Percentiles rank a stretch among this genome's conserved stretches.
Conservation (phyloP, 2,329 filamentous ascomycete genomes). For the Zalaria sp. region DNA sequence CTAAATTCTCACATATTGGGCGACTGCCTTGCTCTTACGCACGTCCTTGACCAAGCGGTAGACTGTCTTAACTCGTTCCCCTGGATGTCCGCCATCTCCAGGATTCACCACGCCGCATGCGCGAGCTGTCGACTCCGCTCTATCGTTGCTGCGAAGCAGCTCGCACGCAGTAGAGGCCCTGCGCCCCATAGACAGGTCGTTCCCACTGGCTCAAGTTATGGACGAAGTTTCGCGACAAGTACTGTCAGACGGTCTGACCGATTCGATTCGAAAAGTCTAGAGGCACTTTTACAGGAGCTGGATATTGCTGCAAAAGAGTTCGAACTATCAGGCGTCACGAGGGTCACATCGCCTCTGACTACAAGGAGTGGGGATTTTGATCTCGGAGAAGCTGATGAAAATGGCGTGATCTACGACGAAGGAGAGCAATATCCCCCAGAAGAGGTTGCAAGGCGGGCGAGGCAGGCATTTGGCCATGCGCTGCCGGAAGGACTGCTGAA, state of each 20-base stretch:
- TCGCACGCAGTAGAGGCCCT: neutral
- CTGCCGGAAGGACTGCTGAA: conserved; percentile 59
- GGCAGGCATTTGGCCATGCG: conserved; percentile 62
- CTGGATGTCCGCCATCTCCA: neutral
- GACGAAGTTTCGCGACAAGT: neutral
- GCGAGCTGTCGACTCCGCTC: conserved; percentile 4
- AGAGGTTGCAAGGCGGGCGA: conserved; percentile 52
- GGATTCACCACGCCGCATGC: conserved; percentile 4
- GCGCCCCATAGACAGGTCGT: neutral
- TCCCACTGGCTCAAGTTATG: neutral
- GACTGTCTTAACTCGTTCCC: neutral
- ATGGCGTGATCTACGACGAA: conserved; percentile 10
- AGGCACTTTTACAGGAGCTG: neutral
- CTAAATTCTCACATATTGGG: too few species aligned
- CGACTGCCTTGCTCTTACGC: neutral
- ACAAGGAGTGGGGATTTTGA: neutral
- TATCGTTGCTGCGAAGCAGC: conserved; percentile 4
- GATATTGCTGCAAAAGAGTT: neutral
- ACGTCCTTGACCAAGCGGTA: neutral
- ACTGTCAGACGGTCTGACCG: neutral
- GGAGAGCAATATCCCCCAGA: conserved; percentile 26
- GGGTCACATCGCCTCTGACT: neutral
- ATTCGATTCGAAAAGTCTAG: neutral
- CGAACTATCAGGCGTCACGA: neutral
- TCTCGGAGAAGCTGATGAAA: conserved; percentile 17